Evolutionary conservation across 768 basidiomycete genomes (phyloP).

Genomic region (Rhodotorula graminis): DNA sequence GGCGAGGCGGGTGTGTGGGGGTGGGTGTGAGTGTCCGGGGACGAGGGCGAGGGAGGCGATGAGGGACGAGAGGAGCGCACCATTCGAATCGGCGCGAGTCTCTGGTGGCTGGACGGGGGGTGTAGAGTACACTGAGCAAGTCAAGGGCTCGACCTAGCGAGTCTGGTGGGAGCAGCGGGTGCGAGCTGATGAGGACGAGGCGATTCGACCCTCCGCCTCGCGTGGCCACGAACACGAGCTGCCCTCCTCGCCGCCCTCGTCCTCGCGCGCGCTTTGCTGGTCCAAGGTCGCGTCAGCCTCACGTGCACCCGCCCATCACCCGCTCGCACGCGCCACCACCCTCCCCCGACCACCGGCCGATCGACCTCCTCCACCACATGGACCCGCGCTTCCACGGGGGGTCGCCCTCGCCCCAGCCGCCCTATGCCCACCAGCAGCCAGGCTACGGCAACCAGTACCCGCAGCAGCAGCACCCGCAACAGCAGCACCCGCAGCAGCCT

Average conservation of each 20-base stretch:
- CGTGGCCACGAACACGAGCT: not conserved
- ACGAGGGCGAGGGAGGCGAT: not conserved
- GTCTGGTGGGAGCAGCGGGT: too few relatives aligned
- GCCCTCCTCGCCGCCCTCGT: not conserved
- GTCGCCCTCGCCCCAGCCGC: slow-evolving; percentile 7
- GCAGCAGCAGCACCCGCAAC: not conserved
- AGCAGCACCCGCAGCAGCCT: not conserved
- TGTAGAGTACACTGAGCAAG: too few relatives aligned
- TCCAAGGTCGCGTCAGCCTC: too few relatives aligned
- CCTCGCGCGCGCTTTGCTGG: not conserved
- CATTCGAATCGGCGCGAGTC: not conserved
- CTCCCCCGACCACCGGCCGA: not conserved
- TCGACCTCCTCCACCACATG: not conserved
- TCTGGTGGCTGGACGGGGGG: not conserved
- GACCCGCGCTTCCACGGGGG: slow-evolving; percentile 18
- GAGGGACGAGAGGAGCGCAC: not conserved
- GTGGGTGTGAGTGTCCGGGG: not conserved
- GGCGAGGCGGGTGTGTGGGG: not conserved
- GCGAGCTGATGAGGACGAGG: too few relatives aligned
- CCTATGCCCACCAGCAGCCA: not conserved
- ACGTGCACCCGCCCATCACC: not conserved
- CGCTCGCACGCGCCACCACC: not conserved
- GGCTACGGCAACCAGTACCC: not conserved
- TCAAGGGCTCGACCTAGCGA: too few relatives aligned
- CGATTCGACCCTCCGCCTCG: too few relatives aligned